phyloP scores from a whole-genome alignment of 202 grass and related monocot genomes.

The Carex arenaria region DNA sequence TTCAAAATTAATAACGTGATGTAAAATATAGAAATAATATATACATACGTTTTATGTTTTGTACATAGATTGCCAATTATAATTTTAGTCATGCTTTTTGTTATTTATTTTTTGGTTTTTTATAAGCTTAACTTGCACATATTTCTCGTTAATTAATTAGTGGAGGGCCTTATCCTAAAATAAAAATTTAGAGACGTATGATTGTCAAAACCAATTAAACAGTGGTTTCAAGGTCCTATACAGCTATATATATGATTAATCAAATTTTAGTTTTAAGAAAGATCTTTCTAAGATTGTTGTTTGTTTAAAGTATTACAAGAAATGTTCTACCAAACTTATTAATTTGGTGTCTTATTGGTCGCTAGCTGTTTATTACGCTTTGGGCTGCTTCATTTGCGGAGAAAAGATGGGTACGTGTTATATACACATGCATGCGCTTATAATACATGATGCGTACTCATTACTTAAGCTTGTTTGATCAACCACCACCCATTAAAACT shows the following conservation, averaged over 20 bases:
- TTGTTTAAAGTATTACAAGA: constrained; percentile 7
- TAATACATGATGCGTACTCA: not conserved
- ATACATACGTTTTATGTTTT: too few relatives aligned
- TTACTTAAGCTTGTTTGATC: not conserved
- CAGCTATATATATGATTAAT: not conserved
- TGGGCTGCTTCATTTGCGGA: constrained; percentile 27
- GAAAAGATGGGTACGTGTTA: constrained; percentile 17
- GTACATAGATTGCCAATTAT: too few relatives aligned
- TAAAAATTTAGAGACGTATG: too few relatives aligned
- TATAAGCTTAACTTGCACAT: too few relatives aligned
- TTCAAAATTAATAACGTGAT: too few relatives aligned
- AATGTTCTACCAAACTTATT: constrained; percentile 9
- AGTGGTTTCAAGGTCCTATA: too few relatives aligned
- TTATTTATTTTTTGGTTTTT: too few relatives aligned
- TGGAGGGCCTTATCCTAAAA: too few relatives aligned
- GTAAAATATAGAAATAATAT: too few relatives aligned
- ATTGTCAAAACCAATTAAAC: too few relatives aligned
- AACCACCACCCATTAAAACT: not conserved
- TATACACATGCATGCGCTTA: constrained; percentile 10
- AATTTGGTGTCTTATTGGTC: not conserved
- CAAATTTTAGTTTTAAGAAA: not conserved
- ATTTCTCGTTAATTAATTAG: too few relatives aligned
- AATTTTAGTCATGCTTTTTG: too few relatives aligned
- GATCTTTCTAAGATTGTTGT: not conserved
- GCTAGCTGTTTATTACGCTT: not conserved